Evolutionary conservation across 1,284 basidiomycete species (phyloP).

Genomic region (Macrocystidia cucumis): DNA sequence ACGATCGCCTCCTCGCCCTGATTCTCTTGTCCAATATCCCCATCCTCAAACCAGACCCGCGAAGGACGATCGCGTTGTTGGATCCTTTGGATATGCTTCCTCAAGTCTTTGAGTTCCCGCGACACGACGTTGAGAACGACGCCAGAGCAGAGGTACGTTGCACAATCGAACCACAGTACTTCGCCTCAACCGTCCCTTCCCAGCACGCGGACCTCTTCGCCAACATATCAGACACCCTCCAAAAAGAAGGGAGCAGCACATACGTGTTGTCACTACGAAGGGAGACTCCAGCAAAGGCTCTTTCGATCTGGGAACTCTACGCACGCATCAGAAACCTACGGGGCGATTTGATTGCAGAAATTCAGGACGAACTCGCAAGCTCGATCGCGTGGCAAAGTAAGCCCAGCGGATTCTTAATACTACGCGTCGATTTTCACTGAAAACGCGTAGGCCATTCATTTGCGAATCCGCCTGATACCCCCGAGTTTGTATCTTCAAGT

Average conservation of each 20-base stretch:
- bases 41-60: constrained; percentile 30
- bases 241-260: constrained; percentile 16
- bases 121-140: constrained; percentile 5
- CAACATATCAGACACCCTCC: constrained; percentile 17
- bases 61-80: constrained; percentile 32
- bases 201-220: constrained; percentile 20
- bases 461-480: constrained; percentile 32
- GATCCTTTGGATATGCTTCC: constrained; percentile 45
- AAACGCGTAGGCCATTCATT: constrained; percentile 31
- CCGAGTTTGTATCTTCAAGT: constrained; percentile 32
- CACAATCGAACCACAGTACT: not conserved
- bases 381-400: constrained; percentile 43
- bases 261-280: constrained; percentile 14
- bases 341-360: constrained; percentile 25
- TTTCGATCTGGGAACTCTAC: constrained; percentile 36
- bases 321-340: constrained; percentile 26
- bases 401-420: constrained; percentile 10
- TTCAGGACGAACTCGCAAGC: constrained; percentile 31
- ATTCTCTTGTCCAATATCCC: constrained; percentile 35
- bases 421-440: not conserved
- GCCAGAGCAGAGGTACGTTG: constrained; percentile 15
- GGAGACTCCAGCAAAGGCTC: constrained; percentile 18
- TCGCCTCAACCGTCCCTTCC: not conserved
- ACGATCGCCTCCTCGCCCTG: constrained; percentile 26
- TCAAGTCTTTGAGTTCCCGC: constrained; percentile 23